Evolutionary conservation across 495 filamentous ascomycete species (phyloP).

Genomic region (Neurospora tetraspora): DNA sequence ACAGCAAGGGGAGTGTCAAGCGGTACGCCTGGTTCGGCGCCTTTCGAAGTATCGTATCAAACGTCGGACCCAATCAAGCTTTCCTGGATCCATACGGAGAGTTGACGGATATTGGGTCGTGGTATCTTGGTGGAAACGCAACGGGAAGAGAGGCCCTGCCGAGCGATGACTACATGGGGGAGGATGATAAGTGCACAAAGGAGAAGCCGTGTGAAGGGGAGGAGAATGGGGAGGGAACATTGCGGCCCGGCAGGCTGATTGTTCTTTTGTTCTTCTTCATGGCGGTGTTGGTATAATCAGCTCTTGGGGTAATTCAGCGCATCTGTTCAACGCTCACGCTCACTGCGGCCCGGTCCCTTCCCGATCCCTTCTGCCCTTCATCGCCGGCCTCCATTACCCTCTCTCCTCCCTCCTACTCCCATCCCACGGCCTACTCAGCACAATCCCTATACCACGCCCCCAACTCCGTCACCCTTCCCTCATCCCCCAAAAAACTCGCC

Average conservation of each 20-base stretch:
- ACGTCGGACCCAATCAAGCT: slow-evolving; percentile 47
- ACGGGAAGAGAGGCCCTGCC: slow-evolving; percentile 23
- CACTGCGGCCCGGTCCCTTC: not conserved
- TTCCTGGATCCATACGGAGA: slow-evolving; percentile 43
- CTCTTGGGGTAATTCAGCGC: not conserved
- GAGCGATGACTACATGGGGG: not conserved
- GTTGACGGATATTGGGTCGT: slow-evolving; percentile 50
- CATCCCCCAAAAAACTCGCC: slow-evolving; percentile 11
- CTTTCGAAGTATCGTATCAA: slow-evolving; percentile 46
- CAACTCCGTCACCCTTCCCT: slow-evolving; percentile 10
- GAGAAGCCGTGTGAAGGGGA: not conserved
- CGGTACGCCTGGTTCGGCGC: slow-evolving; percentile 57
- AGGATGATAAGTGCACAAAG: not conserved
- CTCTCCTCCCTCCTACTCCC: not conserved
- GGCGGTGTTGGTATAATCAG: not conserved
- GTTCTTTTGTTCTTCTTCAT: not conserved
- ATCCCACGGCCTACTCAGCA: not conserved
- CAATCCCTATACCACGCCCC: slow-evolving; percentile 13
- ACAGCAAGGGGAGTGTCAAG: slow-evolving; percentile 36
- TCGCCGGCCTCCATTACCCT: not conserved
- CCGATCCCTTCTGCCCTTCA: not conserved
- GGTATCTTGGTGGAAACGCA: slow-evolving; percentile 46
- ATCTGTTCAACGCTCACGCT: not conserved
- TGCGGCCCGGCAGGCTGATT: not conserved
- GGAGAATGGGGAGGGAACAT: not conserved